Evolutionary conservation across 305 asterid genomes (phyloP).

Genomic region (Fraxinus dipetala): DNA sequence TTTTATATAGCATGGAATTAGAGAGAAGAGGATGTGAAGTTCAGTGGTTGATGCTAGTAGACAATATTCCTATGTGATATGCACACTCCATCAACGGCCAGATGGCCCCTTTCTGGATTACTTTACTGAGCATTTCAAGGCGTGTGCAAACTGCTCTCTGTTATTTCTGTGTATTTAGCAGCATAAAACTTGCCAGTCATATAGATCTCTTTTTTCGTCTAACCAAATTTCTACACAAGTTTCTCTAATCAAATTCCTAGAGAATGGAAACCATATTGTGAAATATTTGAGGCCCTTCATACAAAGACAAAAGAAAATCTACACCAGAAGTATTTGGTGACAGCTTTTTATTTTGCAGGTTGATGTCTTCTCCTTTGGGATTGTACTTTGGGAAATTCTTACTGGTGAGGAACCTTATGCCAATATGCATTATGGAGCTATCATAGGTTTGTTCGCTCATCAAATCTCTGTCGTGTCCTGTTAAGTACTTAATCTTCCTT

Average conservation of each 20-base stretch:
- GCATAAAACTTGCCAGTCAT: background rate
- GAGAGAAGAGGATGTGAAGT: slow-evolving; percentile 11
- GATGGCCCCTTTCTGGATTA: background rate
- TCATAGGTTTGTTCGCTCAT: slow-evolving; percentile 55
- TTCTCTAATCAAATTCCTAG: background rate
- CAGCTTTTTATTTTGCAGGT: slow-evolving; percentile 48
- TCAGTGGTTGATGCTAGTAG: background rate
- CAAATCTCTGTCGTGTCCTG: background rate
- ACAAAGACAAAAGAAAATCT: background rate
- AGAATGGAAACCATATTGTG: background rate
- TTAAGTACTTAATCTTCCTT: background rate
- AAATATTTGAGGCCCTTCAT: background rate
- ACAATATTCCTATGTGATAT: background rate
- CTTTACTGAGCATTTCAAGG: background rate
- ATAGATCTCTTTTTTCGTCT: background rate
- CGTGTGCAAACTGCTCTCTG: background rate
- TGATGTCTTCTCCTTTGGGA: slow-evolving; percentile 89
- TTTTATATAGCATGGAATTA: background rate
- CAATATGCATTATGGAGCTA: slow-evolving; percentile 95
- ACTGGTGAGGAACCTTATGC: slow-evolving; percentile 96
- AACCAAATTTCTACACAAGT: background rate
- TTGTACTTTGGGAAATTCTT: slow-evolving; percentile 88
- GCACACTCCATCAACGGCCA: background rate
- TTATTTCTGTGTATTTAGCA: background rate
- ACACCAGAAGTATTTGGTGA: background rate